Base-by-base conservation (phyloP, 169 alveolate genomes). In the Plasmodium adleri region DNA sequence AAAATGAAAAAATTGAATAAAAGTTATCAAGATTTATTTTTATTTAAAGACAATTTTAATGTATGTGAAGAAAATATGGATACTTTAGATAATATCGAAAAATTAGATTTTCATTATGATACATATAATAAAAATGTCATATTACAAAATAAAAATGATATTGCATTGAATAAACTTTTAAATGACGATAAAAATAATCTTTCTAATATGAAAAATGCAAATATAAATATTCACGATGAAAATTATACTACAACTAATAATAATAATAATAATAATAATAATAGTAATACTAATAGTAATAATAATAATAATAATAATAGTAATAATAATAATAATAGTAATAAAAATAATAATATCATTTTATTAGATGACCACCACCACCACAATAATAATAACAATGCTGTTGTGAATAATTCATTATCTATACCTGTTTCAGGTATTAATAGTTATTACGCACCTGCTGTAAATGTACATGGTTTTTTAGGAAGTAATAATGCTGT, bases 21-120 rank as follows among this genome's bases (percentile, higher is more conserved):
- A 32, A 83, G 67, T 83, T 54, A 83, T 52, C 72, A 83, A 2
- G 83, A 83, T 49, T 56, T 83, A 56, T 83, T 83, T 58, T 56
- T 83, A 58, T 83, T 83, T 58, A 83, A 83, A 15, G 91, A 83
- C 5, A 83, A 83, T 68, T 83, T 68, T 68, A 60, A 83, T 43
- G 49, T 83, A 1, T 83, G 83, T 49, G 85, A 83, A 47, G 91
- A 68, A 10, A 24, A 24, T 3, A 54, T n/a, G 20, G 45, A n/a
- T 39, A 13, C 59, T 6, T 4, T 47, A 10, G 80, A 71, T 9
- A 83, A 83, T 20, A 24, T 83, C 26, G 83, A 83, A 32, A 83
- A 83, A 24, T 62, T 83, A 9, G 70, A 68, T 43, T 59, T 83
- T 6, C 91, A 68, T 15, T 83, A 83, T 49, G 83, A 83, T 56